phyloP scores from a whole-genome alignment of 148 eudicot genomes.

The Dysphania ambrosioides region DNA sequence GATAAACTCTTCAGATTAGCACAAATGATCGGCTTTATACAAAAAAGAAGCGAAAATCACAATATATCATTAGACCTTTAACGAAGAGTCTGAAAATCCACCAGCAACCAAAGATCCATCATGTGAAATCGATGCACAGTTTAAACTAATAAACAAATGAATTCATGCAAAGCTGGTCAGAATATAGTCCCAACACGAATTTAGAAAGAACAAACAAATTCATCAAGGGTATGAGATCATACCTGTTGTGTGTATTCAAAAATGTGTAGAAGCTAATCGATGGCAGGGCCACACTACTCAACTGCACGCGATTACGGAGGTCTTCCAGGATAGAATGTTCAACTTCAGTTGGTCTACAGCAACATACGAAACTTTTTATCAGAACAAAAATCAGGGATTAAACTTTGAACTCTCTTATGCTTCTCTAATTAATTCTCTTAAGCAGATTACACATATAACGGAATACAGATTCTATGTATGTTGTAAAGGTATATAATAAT shows the following conservation, averaged over 20 bases:
- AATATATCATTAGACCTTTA: conserved; percentile 50
- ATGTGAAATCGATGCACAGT: conserved; percentile 87
- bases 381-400: background rate
- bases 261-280: conserved; percentile 96
- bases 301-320: conserved; percentile 87
- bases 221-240: conserved; percentile 9
- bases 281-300: conserved; percentile 77
- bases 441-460: background rate
- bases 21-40: background rate
- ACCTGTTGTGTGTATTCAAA: conserved; percentile 88
- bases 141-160: conserved; percentile 46
- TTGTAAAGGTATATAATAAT: background rate
- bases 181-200: background rate
- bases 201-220: conserved; percentile 5
- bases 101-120: conserved; percentile 99
- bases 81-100: conserved; percentile 94
- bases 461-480: background rate
- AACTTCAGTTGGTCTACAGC: conserved; percentile 63
- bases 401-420: background rate
- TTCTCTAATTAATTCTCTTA: background rate
- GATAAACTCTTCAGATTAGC: conserved; percentile 12
- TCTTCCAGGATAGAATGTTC: conserved; percentile 93
- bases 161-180: conserved; percentile 18
- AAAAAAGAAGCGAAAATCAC: background rate
- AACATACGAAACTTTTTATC: background rate